Base-by-base conservation (phyloP, 2,329 filamentous ascomycete species). In the Fusarium continuum region DNA sequence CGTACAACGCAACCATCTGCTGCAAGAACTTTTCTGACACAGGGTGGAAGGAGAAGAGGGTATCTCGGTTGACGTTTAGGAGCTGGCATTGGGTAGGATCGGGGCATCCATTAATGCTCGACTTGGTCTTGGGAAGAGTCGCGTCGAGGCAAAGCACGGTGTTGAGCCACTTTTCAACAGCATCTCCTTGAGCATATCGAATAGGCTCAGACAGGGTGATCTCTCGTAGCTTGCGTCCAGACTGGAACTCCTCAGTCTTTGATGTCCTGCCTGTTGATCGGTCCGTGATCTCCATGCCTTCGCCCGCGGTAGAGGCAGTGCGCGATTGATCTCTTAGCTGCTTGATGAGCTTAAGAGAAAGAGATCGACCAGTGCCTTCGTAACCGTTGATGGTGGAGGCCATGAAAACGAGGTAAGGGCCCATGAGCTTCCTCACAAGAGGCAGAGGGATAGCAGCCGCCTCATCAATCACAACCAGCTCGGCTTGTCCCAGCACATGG, bases 321-420 rank as follows among this genome's bases (percentile, higher is more conserved):
- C 91, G 85, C 28, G 94, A 96, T 74, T 99, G 93, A 71, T 99
- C 94, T 55, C 95, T 89, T 20, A 99, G 86, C 77, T 99, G 94
- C 75, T 98, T 96, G 65, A 99, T 97, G 66, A 99, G 84, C 79
- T 99, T 99, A 49, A 99, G 81, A 1, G 95, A 98, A 6, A 99
- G 83, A 1, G 95, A 98, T 55, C 95, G 88, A 34, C 95, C 95
- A 7, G 95, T 99, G 53, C 95, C 95, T 80, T 99, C 95, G 75
- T 99, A 99, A 55, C 95, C 95, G 74, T 98, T 98, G 79, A 99
- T 97, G 2, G 95, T 99, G 1, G 95, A 99, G 1, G 96, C 93
- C 95, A 99, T 98, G 78, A 99, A 99, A 8, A 98, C 93, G 31
- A 99, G 82, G 76, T 99, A 99, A 13, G 94, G 94, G 0, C 95